Evolutionary conservation across 345 rosid species (phyloP), one percentile per base, ranked within the genome.

Genomic region (Sapria himalayana): DNA sequence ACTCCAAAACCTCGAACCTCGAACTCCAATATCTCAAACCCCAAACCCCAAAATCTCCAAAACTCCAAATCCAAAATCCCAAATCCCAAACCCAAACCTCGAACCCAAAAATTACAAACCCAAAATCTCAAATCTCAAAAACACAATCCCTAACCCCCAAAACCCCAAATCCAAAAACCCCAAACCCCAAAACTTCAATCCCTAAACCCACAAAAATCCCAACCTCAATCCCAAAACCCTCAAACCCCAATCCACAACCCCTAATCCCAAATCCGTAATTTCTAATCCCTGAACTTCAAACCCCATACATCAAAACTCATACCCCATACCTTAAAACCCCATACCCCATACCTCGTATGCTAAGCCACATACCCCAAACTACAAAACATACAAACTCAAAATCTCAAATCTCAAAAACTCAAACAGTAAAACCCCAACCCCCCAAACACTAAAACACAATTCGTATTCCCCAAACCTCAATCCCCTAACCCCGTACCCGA

Each of bases 171-270:
- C 29, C 11, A 35, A 9, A 35, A 27, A 27, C 50, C 40, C 48
- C 32, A 43, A 43, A 46, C 50, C 50, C 50, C 35, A 46, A 46
- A 33, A 39, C 50, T 32, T 24, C 20, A 45, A 33, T 39, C 49
- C 39, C 22, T 29, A 44, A 32, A 38, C 49, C 34, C 47, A 27
- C 40, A 14, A 33, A 46, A 42, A 19, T 41, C 50, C 16, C 22
- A 46, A 46, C 41, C 50, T 41, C 24, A 34, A 46, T 33, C 50
- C 50, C 50, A 33, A 46, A 46, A 34, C 50, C 50, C 50, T 46
- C 33, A 46, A 46, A 39, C 50, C 50, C 36, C 33, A 46, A 46
- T 41, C 50, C 50, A 33, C 33, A 46, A 46, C 50, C 50, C 50
- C n/a, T 46, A 46, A 46, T 33, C 50, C 50, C 50, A 29, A 44